Conservation (phyloP, 1,284 basidiomycete genomes). For the Filobasidium uniguttulatum region DNA sequence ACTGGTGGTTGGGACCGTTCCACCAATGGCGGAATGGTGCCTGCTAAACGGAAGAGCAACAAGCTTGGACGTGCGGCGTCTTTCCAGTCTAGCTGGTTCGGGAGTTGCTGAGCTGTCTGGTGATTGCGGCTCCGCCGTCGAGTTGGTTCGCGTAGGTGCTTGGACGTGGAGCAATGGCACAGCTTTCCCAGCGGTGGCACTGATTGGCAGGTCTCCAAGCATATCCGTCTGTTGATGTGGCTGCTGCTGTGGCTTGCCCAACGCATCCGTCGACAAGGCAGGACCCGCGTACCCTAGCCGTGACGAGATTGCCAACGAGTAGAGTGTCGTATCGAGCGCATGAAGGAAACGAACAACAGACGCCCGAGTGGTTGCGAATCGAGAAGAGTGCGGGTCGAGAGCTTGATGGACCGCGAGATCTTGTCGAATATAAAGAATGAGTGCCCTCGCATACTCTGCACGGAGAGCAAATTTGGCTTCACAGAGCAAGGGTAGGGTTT, state of each 20-base stretch:
- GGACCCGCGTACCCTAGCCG: conserved; percentile 43
- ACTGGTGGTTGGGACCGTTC: conserved; percentile 20
- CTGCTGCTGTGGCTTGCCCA: too few relatives aligned
- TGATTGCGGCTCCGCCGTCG: not conserved
- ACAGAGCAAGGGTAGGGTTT: conserved; percentile 68
- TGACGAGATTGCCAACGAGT: conserved; percentile 57
- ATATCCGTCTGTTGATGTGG: too few relatives aligned
- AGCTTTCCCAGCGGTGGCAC: too few relatives aligned
- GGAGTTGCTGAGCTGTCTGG: too few relatives aligned
- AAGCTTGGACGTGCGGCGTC: conserved; percentile 23
- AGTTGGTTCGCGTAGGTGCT: conserved; percentile 6
- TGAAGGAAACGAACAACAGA: conserved; percentile 49
- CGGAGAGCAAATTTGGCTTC: conserved; percentile 60
- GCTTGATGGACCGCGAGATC: conserved; percentile 47
- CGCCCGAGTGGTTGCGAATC: conserved; percentile 18
- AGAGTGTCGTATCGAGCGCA: conserved; percentile 61
- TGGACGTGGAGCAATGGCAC: too few relatives aligned
- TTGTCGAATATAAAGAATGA: conserved; percentile 56
- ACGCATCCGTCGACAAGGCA: conserved; percentile 22
- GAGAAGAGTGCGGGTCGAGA: conserved; percentile 28
- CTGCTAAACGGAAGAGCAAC: conserved; percentile 40
- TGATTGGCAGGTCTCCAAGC: too few relatives aligned
- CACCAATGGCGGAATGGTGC: not conserved
- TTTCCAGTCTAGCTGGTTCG: not conserved
- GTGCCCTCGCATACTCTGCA: conserved; percentile 56